Evolutionary conservation across 768 basidiomycete genomes (phyloP), one percentile per base, ranked within the genome.

Genomic region (Suillus fuscotomentosus): DNA sequence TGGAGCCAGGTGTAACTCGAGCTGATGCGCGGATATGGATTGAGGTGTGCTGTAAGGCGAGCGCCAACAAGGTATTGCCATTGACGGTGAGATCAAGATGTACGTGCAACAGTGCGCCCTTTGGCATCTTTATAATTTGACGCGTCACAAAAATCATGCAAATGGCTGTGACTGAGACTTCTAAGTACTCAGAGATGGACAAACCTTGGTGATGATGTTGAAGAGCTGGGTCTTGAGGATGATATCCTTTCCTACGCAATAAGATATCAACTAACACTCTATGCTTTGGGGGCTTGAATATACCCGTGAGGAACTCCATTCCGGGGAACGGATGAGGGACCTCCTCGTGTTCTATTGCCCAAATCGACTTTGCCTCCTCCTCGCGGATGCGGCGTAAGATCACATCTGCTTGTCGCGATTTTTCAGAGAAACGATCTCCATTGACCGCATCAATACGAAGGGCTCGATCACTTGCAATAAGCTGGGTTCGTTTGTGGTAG

Each of bases 31-130:
- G 79, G 60, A 92, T 80, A 74, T 91, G 86, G n/a, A 92, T 77
- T 9, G 82, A 80, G 3, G 84, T 80, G 39, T 91, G 78, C 60
- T 83, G 73, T 31, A 88, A 72, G 1, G 88, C 89, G 13, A 87
- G 76, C 20, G 79, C 71, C 15, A 89, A 76, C 6, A 92, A 77
- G 27, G 79, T 77, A 22, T 77, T 70, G 1, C 80, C 81, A 60
- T 88, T 84, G 27, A 90, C 88, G 0, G 86, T 89, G 22, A 89
- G 87, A 69, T 90, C 90, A n/a, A 93, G 78, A 71, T 93, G 91
- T 0, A 81, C 85, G 68, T 93, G 91, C 15, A 94, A 78, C 4
- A 93, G 79, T 1, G 83, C 89, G 47, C 91, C 92, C 75, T 92
- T 93, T 2, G 91, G 91, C 89, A 93, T 91, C 88, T 90, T 63